Conservation (phyloP, 768 basidiomycete species). For the Russula emetica region DNA sequence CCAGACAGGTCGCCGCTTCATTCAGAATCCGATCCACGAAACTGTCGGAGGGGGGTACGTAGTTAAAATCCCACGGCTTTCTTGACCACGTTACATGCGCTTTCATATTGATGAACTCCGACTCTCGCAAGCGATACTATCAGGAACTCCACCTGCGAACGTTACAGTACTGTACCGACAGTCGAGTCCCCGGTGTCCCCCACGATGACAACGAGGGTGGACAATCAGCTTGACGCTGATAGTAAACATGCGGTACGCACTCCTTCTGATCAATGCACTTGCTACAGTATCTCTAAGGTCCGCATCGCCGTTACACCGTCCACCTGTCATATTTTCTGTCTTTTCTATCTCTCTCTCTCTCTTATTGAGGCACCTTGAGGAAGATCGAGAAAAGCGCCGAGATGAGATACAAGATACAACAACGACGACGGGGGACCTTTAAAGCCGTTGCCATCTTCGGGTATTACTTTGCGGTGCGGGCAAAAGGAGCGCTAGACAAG, state of each 20-base stretch:
- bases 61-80: not conserved
- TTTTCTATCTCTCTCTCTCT: not conserved
- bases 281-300: too few species aligned
- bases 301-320: not conserved
- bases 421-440: not conserved
- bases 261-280: not conserved
- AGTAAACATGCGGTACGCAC: not conserved
- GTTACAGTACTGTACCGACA: too few species aligned
- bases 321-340: not conserved
- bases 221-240: too few species aligned
- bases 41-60: not conserved
- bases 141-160: not conserved
- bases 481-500: not conserved
- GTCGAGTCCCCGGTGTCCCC: not conserved
- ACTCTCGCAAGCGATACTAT: not conserved
- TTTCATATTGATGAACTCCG: not conserved
- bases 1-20: not conserved
- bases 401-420: not conserved
- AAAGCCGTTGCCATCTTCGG: conserved; percentile 9
- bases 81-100: not conserved
- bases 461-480: not conserved
- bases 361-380: not conserved
- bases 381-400: not conserved
- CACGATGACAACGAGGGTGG: not conserved
- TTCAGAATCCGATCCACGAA: conserved; percentile 8